Evolutionary conservation across 1,139 yeast species (phyloP).

Genomic region (Diutina neorugosa): DNA sequence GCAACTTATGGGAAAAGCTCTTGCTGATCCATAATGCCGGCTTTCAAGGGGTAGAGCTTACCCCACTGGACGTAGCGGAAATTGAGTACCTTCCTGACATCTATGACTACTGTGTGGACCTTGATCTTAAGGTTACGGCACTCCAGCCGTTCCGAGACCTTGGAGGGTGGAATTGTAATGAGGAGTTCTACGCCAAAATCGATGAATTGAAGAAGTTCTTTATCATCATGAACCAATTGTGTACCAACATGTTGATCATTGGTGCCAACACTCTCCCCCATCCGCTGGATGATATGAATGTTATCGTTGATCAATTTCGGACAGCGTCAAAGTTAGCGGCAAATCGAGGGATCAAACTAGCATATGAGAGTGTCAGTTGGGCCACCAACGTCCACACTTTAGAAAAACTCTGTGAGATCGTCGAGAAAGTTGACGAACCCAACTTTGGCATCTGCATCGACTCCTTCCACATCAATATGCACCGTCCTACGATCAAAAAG

Average conservation of each 20-base stretch:
- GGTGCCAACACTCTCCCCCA: slow-evolving; percentile 5
- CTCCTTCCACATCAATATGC: slow-evolving; percentile 6
- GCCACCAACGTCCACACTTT: slow-evolving; percentile 5
- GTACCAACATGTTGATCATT: slow-evolving; percentile 4
- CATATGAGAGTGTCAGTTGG: slow-evolving; percentile 6
- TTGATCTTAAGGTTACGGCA: slow-evolving; percentile 4
- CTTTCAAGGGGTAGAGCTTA: slow-evolving; percentile 6
- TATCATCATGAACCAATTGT: slow-evolving; percentile 1
- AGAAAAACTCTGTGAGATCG: slow-evolving; percentile 4
- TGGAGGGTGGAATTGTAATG: slow-evolving; percentile 5
- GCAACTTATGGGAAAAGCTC: slow-evolving; percentile 6
- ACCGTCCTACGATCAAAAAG: neutral
- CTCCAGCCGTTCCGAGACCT: slow-evolving; percentile 6
- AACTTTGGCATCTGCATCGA: slow-evolving; percentile 6
- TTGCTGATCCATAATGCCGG: slow-evolving; percentile 5
- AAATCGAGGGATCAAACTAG: slow-evolving; percentile 5
- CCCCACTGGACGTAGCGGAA: slow-evolving; percentile 5
- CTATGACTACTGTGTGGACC: slow-evolving; percentile 5
- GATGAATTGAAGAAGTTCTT: slow-evolving; percentile 5
- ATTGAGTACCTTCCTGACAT: slow-evolving; percentile 5
- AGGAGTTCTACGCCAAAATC: slow-evolving; percentile 1
- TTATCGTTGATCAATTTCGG: slow-evolving; percentile 5
- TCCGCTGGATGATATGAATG: slow-evolving; percentile 1
- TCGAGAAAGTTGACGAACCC: slow-evolving; percentile 5
- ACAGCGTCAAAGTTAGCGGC: slow-evolving; percentile 5